Evolutionary conservation across 192 early-diverging fungal genomes (phyloP).

Genomic region (Gonapodya prolifera): DNA sequence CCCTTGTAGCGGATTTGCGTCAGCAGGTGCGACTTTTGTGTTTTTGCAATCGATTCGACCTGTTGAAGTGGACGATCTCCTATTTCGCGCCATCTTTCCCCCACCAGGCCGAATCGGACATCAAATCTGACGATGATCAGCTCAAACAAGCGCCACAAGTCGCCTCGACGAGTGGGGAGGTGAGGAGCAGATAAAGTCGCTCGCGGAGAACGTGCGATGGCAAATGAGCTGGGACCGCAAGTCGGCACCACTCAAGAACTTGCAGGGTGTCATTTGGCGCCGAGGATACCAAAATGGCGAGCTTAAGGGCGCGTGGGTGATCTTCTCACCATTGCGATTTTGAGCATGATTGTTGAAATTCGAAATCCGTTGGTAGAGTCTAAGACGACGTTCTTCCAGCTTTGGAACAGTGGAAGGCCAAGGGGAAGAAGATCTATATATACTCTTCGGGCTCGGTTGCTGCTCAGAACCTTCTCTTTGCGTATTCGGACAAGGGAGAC

Average conservation of each 20-base stretch:
- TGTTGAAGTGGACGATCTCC: no score
- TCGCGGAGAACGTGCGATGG: constrained; percentile 63
- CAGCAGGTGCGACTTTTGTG: no score
- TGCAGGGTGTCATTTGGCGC: constrained; percentile 94
- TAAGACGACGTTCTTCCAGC: constrained; percentile 77
- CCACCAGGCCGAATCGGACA: constrained; percentile 20
- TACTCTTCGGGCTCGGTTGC: constrained; percentile 92
- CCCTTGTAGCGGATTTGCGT: no score
- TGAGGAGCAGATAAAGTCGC: constrained; percentile 29
- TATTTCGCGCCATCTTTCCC: no score
- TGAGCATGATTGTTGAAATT: neutral
- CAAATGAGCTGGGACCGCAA: constrained; percentile 83
- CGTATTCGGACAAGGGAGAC: constrained; percentile 65
- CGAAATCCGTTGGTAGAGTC: constrained; percentile 43
- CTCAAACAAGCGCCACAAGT: neutral
- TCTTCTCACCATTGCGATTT: constrained; percentile 1
- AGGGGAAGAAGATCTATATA: constrained; percentile 67
- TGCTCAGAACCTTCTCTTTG: constrained; percentile 91
- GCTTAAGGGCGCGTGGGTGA: constrained; percentile 59
- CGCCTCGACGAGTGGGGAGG: constrained; percentile 16
- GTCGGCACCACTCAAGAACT: constrained; percentile 72
- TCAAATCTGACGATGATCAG: neutral
- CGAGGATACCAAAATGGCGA: constrained; percentile 65
- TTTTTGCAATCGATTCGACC: no score
- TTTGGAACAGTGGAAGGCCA: constrained; percentile 53